These are phyloP conservation scores for Rhododendron griersonianum DNA, from an alignment of 148 eudicot genomes.

Conservation along the genomic window DNA sequence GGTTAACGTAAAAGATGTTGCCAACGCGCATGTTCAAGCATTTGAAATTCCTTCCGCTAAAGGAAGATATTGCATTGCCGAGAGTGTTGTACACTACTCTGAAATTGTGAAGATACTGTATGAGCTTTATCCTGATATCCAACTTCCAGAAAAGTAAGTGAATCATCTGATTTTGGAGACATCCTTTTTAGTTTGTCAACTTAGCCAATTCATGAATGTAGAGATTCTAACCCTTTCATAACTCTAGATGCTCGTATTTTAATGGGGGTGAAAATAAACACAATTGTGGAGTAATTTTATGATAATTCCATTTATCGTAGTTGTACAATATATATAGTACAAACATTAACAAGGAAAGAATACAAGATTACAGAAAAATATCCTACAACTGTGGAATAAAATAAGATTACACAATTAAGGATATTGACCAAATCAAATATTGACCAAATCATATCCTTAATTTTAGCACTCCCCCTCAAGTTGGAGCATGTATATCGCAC, in stretches of 20 bases:
- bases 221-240: background rate
- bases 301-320: too few relatives aligned
- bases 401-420: too few relatives aligned
- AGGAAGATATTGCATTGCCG: conserved; percentile 29
- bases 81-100: conserved; percentile 44
- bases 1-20: conserved; percentile 34
- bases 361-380: too few relatives aligned
- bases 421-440: too few relatives aligned
- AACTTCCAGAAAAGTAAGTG: conserved; percentile 65
- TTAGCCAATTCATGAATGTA: background rate
- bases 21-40: conserved; percentile 16
- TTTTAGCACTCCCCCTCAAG: too few relatives aligned
- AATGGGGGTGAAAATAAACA: background rate
- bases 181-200: background rate
- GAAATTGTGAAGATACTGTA: conserved; percentile 39
- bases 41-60: conserved; percentile 17
- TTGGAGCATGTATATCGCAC: too few relatives aligned
- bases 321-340: too few relatives aligned
- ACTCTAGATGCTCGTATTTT: background rate
- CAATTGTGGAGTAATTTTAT: too few relatives aligned
- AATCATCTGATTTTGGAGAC: background rate
- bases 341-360: too few relatives aligned
- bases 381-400: too few relatives aligned
- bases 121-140: conserved; percentile 51
- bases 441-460: too few relatives aligned